Conservation (phyloP, 768 basidiomycete species). For the Zangia roseola region DNA sequence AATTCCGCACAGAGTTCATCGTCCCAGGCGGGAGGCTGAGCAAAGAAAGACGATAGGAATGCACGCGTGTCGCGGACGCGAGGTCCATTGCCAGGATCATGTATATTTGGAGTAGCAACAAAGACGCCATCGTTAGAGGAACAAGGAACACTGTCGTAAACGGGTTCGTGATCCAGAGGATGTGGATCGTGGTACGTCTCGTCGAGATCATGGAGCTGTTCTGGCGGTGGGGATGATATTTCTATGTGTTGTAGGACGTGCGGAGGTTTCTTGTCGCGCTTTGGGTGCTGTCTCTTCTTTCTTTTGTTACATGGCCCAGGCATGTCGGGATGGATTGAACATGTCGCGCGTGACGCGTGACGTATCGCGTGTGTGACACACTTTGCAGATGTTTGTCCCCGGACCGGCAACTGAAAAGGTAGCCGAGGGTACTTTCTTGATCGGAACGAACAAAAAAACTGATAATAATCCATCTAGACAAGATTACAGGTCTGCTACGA, state of each 20-base stretch:
- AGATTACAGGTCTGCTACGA: slow-evolving; percentile 27
- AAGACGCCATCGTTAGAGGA: slow-evolving; percentile 14
- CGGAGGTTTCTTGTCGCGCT: slow-evolving; percentile 33
- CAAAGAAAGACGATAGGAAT: slow-evolving; percentile 68
- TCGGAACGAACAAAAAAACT: slow-evolving; percentile 15
- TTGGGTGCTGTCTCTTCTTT: slow-evolving; percentile 37
- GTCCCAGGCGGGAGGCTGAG: slow-evolving; percentile 59
- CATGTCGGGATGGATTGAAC: slow-evolving; percentile 39
- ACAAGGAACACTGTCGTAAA: not conserved
- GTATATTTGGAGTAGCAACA: slow-evolving; percentile 57
- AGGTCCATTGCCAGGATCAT: slow-evolving; percentile 78
- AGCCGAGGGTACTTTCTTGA: slow-evolving; percentile 10
- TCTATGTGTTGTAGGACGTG: not conserved
- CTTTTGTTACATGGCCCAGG: slow-evolving; percentile 60
- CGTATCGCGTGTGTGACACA: slow-evolving; percentile 31
- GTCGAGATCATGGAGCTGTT: slow-evolving; percentile 2
- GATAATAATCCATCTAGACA: slow-evolving; percentile 26
- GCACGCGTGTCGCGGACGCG: slow-evolving; percentile 66
- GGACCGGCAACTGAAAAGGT: slow-evolving; percentile 4
- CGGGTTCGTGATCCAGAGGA: slow-evolving; percentile 6
- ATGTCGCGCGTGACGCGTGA: slow-evolving; percentile 33
- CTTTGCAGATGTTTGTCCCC: slow-evolving; percentile 16
- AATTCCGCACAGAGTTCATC: slow-evolving; percentile 76
- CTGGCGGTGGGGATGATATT: not conserved
- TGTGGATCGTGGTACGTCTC: slow-evolving; percentile 7